Conservation (phyloP, 2,329 filamentous ascomycete genomes). For the Pseudogymnoascus sp. region DNA sequence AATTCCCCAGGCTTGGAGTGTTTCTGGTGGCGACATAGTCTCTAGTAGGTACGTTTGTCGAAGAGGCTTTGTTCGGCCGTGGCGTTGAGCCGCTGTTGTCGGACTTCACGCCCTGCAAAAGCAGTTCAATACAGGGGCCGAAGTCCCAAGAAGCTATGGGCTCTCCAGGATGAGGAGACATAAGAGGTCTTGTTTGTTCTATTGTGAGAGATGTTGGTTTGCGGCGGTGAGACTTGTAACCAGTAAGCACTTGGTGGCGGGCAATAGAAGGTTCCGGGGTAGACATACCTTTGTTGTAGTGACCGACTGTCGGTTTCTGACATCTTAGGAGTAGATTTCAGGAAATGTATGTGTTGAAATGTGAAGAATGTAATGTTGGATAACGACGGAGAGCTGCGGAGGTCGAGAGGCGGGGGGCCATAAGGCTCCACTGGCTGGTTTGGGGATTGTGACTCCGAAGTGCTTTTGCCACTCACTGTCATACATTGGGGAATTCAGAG, state of each 20-base stretch:
- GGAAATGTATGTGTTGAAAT: constrained; percentile 3
- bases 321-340: background rate
- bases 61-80: background rate
- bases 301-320: background rate
- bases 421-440: background rate
- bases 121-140: background rate
- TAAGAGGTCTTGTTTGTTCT: constrained; percentile 4
- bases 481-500: background rate
- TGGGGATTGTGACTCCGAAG: background rate
- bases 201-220: background rate
- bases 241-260: background rate
- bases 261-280: background rate
- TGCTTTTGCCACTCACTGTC: background rate
- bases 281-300: constrained; percentile 3
- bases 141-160: background rate
- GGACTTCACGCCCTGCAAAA: background rate
- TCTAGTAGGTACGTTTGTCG: background rate
- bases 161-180: constrained; percentile 2
- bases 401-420: background rate
- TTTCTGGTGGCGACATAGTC: background rate
- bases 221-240: background rate
- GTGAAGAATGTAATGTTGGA: constrained; percentile 1
- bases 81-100: background rate
- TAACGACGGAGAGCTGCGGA: background rate
- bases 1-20: constrained; percentile 4